These are phyloP conservation scores for Podospora didyma DNA, from an alignment of 495 filamentous ascomycete genomes.

Conservation along the genomic window DNA sequence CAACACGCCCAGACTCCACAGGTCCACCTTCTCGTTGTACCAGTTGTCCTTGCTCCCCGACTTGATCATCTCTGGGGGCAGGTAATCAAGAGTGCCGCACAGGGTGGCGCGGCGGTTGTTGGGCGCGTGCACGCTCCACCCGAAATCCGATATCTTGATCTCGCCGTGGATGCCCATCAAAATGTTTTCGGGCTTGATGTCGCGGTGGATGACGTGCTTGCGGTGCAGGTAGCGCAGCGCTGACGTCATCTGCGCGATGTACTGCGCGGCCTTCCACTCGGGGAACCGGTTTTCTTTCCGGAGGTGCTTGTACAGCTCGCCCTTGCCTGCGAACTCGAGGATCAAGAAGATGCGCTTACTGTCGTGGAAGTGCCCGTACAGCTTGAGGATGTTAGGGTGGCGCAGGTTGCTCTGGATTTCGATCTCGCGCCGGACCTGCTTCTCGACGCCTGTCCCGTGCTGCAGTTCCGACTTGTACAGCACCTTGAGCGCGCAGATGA, in stretches of 20 bases:
- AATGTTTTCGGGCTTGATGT: conserved; percentile 99
- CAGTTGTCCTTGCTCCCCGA: conserved; percentile 73
- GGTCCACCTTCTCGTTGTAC: conserved; percentile 92
- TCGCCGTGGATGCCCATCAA: conserved; percentile 95
- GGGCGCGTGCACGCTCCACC: conserved; percentile 96
- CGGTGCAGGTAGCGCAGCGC: conserved; percentile 90
- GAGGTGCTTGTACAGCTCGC: conserved; percentile 96
- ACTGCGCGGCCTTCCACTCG: conserved; percentile 94
- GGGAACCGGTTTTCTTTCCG: conserved; percentile 83
- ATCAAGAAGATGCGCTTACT: conserved; percentile 94
- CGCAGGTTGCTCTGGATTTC: conserved; percentile 96
- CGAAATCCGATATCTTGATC: conserved; percentile 98
- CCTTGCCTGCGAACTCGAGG: conserved; percentile 90
- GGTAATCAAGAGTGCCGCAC: conserved; percentile 96
- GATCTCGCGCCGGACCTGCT: conserved; percentile 94
- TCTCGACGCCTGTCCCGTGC: conserved; percentile 72
- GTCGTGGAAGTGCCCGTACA: conserved; percentile 97
- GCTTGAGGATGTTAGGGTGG: conserved; percentile 89
- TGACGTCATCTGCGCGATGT: conserved; percentile 95
- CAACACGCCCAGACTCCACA: conserved; percentile 93
- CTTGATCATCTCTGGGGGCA: conserved; percentile 98
- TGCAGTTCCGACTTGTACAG: conserved; percentile 92
- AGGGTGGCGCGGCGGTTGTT: conserved; percentile 92
- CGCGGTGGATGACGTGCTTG: conserved; percentile 97
- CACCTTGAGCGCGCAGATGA: conserved; percentile 96